Base-by-base conservation (phyloP, 139 green algal genomes). In the Cymbomonas tetramitiformis region DNA sequence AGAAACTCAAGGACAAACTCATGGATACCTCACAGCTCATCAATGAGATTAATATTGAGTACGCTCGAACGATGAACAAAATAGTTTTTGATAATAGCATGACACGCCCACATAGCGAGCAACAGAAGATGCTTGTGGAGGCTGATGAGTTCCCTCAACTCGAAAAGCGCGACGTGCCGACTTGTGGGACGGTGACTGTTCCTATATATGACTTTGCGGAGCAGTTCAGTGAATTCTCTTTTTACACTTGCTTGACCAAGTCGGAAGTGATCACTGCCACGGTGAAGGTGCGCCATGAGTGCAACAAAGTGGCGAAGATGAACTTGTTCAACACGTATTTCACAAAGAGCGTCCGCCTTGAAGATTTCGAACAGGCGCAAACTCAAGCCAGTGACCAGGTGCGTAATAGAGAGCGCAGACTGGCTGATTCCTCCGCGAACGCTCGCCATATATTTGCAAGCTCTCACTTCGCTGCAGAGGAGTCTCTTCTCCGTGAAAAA, bases 311-410 rank as follows among this genome's bases (percentile, higher is more conserved):
- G 34, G 29, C 59, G n/a, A 81, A 79, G 69, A 84, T 85, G 78
- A 70, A 50, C 59, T 48, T 87, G 23, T 86, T 83, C 60, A 72
- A 62, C 50, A 77, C 60, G 4, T 53, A 75, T 48, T 72, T 71
- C 61, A 76, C 74, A 66, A 91, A 91, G 73, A 77, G 62, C 30
- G 30, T 44, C 3, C 66, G 76, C 1, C 58, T 86, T 56, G 80
- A 91, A n/a, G 82, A 91, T 64, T 81, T 87, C 56, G 78, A 91
- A 61, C 69, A 85, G 69, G 44, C 59, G 12, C 82, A 91, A 73
- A 59, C 66, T 8, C 65, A 77, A 56, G 66, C 61, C n/a, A n/a
- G n/a, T n/a, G n/a, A n/a, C n/a, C n/a, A n/a, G n/a, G n/a, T n/a
- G n/a, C n/a, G n/a, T n/a, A n/a, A n/a, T n/a, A n/a, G n/a, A n/a